Evolutionary conservation across 495 filamentous ascomycete genomes (phyloP).

Genomic region (Penicillium roqueforti): DNA sequence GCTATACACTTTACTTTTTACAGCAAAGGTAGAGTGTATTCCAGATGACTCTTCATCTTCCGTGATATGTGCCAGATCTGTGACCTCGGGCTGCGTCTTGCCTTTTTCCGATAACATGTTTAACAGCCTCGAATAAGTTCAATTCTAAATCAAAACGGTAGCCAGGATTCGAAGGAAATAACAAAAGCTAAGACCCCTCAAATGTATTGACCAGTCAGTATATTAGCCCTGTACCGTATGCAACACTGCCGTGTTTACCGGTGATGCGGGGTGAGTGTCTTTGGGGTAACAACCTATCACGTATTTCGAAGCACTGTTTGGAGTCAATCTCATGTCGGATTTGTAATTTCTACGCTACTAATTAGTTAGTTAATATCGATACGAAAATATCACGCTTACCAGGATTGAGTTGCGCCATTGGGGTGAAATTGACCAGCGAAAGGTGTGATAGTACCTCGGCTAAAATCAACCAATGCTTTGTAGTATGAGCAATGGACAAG

Average conservation of each 20-base stretch:
- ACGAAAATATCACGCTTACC: neutral
- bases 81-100: neutral
- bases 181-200: neutral
- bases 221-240: neutral
- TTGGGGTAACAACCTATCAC: neutral
- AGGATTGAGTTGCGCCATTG: neutral
- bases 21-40: neutral
- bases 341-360: neutral
- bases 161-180: neutral
- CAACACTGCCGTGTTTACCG: neutral
- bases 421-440: neutral
- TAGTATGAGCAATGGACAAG: neutral
- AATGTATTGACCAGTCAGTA: slow-evolving; percentile 1
- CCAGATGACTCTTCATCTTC: neutral
- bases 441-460: neutral
- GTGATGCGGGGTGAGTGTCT: slow-evolving; percentile 1
- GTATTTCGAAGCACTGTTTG: neutral
- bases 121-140: neutral
- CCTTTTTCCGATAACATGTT: slow-evolving; percentile 1
- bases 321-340: neutral
- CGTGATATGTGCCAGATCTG: neutral
- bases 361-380: neutral
- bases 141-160: neutral
- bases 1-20: slow-evolving; percentile 1
- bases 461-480: neutral